Base-by-base conservation (phyloP, 176 grass and related monocot genomes). In the Musa schizocarpa region DNA sequence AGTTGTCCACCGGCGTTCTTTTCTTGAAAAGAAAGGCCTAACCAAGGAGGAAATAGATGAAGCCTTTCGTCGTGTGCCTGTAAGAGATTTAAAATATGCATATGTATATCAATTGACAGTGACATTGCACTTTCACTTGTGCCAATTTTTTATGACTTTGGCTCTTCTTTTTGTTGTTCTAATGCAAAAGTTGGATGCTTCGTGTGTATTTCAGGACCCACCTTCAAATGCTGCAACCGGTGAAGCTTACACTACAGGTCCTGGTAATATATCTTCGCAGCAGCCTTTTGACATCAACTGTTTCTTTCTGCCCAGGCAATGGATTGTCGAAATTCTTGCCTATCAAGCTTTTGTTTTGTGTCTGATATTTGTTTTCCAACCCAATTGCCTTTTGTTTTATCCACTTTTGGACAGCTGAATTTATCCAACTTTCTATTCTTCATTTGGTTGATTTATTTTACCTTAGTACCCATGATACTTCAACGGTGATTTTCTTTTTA, bases 1-100 rank as follows among this genome's bases (percentile, higher is more conserved):
- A 64, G 14, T 80, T 9, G 23, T 80, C 2, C 78, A 80, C 48
- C 51, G 69, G 11, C 78, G 55, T 80, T 80, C 78, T 53, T 80
- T 80, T 72, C 68, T 80, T 17, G 68, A 80, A 71, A 51, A 63
- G 19, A 80, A 80, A 63, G 69, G 78, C 2, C 54, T 80, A 48
- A 80, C 78, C 20, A 80, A 80, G 78, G 78, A 80, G 69, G 69
- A 73, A 72, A 80, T 80, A 62, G 78, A 80, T 80, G 78, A 80
- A 80, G 78, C 78, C 68, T 80, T 80, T 25, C 56, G 21, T 20
- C 78, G 68, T 53, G 78, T 73, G 23, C 78, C 78, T 53, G 78
- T 80, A 80, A 29, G 78, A 59, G 9, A 62, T 61, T 72, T 1
- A 49, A 1, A 57, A 68, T 9, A 54, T 69, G 9, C 29, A 11